Conservation (phyloP, 306 rosid species). For the Cucurbita argyrosperma region DNA sequence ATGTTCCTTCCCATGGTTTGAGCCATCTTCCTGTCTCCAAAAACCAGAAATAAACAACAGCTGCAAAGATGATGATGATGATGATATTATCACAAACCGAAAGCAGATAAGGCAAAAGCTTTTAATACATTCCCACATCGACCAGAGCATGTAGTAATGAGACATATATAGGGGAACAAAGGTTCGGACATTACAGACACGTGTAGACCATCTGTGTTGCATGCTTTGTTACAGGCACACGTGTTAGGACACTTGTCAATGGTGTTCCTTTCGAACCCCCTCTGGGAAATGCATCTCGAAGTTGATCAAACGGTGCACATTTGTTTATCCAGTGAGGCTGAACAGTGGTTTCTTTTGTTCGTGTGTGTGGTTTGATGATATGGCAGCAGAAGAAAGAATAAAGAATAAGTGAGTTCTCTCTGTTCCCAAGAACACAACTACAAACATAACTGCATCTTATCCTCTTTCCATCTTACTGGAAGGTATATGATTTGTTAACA, state of each 20-base stretch:
- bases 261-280: too few species aligned
- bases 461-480: too few species aligned
- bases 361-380: not conserved
- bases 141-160: not conserved
- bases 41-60: not conserved
- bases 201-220: not conserved
- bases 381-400: not conserved
- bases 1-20: conserved; percentile 54
- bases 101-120: not conserved
- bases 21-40: conserved; percentile 30
- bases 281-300: not conserved
- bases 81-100: not conserved
- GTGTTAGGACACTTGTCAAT: not conserved
- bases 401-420: not conserved
- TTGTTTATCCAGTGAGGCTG: not conserved
- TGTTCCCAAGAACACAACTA: not conserved
- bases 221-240: not conserved
- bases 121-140: not conserved
- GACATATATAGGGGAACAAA: not conserved
- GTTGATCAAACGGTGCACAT: not conserved
- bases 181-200: not conserved
- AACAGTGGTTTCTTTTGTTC: not conserved
- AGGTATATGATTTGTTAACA: not conserved
- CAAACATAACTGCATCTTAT: not conserved
- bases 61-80: not conserved